Evolutionary conservation across 805 yeast species (phyloP), one percentile per base, ranked within the genome.

Genomic region (Lipomyces kockii): DNA sequence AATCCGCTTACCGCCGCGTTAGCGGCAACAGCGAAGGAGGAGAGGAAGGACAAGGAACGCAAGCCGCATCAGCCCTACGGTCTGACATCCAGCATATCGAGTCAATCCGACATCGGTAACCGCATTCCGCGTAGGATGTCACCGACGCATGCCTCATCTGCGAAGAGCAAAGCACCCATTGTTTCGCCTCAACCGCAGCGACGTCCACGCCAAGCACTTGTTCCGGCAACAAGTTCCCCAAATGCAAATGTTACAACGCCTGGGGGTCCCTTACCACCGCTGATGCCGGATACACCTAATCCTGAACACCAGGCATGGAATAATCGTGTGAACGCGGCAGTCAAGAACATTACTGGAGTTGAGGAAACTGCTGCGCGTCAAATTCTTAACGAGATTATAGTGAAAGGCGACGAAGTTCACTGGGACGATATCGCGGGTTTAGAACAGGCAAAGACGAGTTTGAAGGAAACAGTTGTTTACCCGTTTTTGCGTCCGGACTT

Each of bases 391-490:
- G 97, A 94, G 75, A 91, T 94, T 66, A 89, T 94, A 32, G 89
- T 92, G 4, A 88, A 87, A 63, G 97, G 97, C 14, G 97, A 93
- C 75, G 91, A 91, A 73, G 95, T 94, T 1, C 88, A 85, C 73
- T 95, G 98, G 98, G 94, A 89, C 62, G 98, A 95, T 75, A 90
- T 94, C 70, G 97, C 97, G 0, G 99, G 99, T 0, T 79, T 95
- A 37, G 94, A 89, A 63, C 83, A 84, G n/a, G 97, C 98, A 2
- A 95, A 94, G 75, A 85, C 85, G 70, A 89, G 97, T 1, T 81
- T 94, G 63, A 94, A 92, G 76, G 99, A 94, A 77, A 91, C 98
- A 0, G 97, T 95, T 3, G 98, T 94, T 14, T 94, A 93, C 77
- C 99, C 99, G 29, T 93, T 94, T 75, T 79, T 95, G 71, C 83